Base-by-base conservation (phyloP, 148 eudicot genomes). In the Rheum nobile region DNA sequence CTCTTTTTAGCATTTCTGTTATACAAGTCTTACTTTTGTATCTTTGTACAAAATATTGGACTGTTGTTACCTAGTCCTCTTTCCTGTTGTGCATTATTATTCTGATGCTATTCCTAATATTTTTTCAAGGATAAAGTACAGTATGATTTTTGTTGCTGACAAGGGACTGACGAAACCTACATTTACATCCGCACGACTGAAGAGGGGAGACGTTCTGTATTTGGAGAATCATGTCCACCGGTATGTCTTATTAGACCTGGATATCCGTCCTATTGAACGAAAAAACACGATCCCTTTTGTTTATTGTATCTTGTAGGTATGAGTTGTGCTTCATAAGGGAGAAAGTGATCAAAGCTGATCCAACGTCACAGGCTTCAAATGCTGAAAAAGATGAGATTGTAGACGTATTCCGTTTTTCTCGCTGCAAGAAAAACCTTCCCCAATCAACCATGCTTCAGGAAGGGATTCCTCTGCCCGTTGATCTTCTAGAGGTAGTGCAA, bases 161-260 rank as follows among this genome's bases (percentile, higher is more conserved):
- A 91, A 92, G 82, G 99, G 96, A 32, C 84, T 92, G 75, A 92
- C 87, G 71, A 90, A 84, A 80, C 84, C 96, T 48, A 82, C 86
- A 63, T 91, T 82, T 79, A 91, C 98, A 31, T 91, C 97, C 79
- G 93, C 97, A 42, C 93, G 97, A 65, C 70, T 95, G 85, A 95
- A 95, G 79, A 95, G 88, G 80, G 99, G 99, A 46, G 99, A 95
- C 79, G 99, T 95, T 82, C 86, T 95, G 44, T 92, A 91, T 76
- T 71, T 95, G 76, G 99, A 95, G 84, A 95, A 91, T 59, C 96
- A 86, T 82, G 74, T 79, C 14, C 72, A 91, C 88, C 90, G 98
- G 98, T 95, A 88, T 12, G 37, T 29, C n/a, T 61, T 61, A 29
- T 61, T 61, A 22, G 37, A 35, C 37, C 37, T 35, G 37, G 3